Evolutionary conservation across 2,329 filamentous ascomycete genomes (phyloP).

Genomic region (Scopulariopsis brevicaulis): DNA sequence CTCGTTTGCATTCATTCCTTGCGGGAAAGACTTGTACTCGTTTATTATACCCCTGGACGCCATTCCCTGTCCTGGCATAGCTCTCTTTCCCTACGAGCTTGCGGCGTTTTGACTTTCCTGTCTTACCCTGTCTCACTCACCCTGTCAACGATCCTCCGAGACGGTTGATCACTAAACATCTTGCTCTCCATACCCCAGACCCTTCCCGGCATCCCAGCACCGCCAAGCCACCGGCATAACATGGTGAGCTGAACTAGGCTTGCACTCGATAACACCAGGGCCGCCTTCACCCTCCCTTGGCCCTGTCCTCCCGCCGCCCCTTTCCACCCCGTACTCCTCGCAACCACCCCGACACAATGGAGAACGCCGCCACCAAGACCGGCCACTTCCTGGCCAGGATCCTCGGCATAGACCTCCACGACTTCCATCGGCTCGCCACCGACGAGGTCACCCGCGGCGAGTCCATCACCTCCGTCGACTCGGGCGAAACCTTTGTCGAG

Average conservation of each 20-base stretch:
- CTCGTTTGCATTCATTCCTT: neutral
- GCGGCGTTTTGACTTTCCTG: neutral
- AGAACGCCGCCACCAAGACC: constrained; percentile 37
- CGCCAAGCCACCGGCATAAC: neutral
- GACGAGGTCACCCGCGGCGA: constrained; percentile 66
- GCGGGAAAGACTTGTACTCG: neutral
- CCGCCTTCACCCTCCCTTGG: neutral
- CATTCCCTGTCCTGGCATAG: neutral
- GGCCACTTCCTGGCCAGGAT: constrained; percentile 67
- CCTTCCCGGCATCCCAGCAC: no score
- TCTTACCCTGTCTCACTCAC: neutral
- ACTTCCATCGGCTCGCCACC: constrained; percentile 25
- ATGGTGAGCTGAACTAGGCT: neutral
- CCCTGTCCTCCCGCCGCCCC: neutral
- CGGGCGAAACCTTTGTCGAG: constrained; percentile 71
- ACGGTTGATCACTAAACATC: neutral
- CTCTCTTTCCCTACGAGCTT: neutral
- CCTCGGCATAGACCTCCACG: constrained; percentile 72
- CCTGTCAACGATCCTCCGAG: neutral
- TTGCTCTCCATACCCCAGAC: neutral
- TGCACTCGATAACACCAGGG: neutral
- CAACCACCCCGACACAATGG: constrained; percentile 17
- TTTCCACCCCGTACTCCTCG: neutral
- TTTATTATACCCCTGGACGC: neutral
- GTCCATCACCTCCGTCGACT: constrained; percentile 64